A percentile compares a stretch with the other conserved stretches of the same genome.
Conservation (phyloP, 768 basidiomycete species). For the Xerocomus spinulosus region DNA sequence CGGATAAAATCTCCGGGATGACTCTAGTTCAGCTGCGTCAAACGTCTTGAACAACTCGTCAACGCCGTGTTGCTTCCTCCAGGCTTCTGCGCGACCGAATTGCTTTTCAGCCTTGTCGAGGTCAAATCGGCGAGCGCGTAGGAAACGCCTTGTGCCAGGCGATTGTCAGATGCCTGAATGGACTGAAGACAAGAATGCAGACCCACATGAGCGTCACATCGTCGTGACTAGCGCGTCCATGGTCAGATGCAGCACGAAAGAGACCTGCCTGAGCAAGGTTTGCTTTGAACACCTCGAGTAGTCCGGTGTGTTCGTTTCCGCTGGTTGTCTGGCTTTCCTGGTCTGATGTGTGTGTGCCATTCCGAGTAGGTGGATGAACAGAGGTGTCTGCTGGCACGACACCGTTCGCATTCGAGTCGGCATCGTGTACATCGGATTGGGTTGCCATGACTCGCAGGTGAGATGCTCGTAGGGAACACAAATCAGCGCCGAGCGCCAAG, state of each 20-base stretch:
- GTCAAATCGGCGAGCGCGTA: conserved; percentile 74
- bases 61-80: conserved; percentile 62
- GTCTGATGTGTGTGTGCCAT: not conserved
- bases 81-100: conserved; percentile 61
- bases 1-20: conserved; percentile 62
- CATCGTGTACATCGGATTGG: not conserved
- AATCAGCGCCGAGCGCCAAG: too few species aligned
- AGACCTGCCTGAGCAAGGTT: conserved; percentile 47
- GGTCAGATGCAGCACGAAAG: conserved; percentile 39
- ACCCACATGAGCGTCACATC: conserved; percentile 65
- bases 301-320: not conserved
- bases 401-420: not conserved
- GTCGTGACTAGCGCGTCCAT: conserved; percentile 47
- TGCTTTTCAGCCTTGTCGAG: conserved; percentile 60
- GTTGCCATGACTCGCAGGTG: conserved; percentile 5
- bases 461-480: too few species aligned
- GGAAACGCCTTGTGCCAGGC: conserved; percentile 58
- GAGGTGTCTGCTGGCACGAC: not conserved
- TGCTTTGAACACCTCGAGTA: conserved; percentile 49
- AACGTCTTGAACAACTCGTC: conserved; percentile 60
- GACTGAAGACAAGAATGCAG: not conserved
- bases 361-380: not conserved
- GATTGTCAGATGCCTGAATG: not conserved
- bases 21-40: conserved; percentile 54
- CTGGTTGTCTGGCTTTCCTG: not conserved